Evolutionary conservation across 1,284 basidiomycete genomes (phyloP), one percentile per base, ranked within the genome.

Genomic region (Xerocomus nothofagi): DNA sequence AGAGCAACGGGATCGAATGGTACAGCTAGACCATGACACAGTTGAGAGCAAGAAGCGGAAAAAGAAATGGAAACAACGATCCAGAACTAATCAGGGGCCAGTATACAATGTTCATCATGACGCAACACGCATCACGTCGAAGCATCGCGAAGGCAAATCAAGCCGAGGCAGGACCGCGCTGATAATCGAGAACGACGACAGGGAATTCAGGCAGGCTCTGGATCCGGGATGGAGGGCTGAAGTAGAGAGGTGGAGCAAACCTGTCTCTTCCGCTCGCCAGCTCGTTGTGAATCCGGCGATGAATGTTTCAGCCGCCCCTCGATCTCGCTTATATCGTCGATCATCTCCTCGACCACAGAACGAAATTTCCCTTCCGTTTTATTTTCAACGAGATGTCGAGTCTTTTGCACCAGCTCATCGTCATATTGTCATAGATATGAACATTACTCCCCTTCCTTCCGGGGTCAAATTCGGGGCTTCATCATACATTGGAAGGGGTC

Each of bases 401-500:
- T 17, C 23, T 11, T 50, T 44, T 43, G 39, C 34, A 32, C 38
- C 38, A 10, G 26, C 39, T 38, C 51, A 47, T 30, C 64, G 48
- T 7, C 55, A 62, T 12, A 56, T 79, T 46, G 65, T 68, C 23
- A 55, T 71, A 32, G 81, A 87, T 56, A 75, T 79, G 55, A 72
- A 73, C 36, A 75, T 85, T 10, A 59, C 65, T 10, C 65, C 69
- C n/a, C 63, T 86, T 15, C 71, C 72, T 18, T 68, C 76, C 2
- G 82, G 82, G 2, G 62, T 79, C 38, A 70, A 73, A 33, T 82
- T 88, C 57, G 65, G 66, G 2, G 38, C 62, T 2, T 63, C 67
- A 15, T 79, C 81, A 3, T 85, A 80, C 56, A 72, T 83, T 23
- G 76, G 75, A 20, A 77, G 72, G 50, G 83, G 85, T 2, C 71